These are phyloP conservation scores for Cutaneotrichosporon sp. DNA, from an alignment of 1,284 basidiomycete species.

Conservation along the genomic window DNA sequence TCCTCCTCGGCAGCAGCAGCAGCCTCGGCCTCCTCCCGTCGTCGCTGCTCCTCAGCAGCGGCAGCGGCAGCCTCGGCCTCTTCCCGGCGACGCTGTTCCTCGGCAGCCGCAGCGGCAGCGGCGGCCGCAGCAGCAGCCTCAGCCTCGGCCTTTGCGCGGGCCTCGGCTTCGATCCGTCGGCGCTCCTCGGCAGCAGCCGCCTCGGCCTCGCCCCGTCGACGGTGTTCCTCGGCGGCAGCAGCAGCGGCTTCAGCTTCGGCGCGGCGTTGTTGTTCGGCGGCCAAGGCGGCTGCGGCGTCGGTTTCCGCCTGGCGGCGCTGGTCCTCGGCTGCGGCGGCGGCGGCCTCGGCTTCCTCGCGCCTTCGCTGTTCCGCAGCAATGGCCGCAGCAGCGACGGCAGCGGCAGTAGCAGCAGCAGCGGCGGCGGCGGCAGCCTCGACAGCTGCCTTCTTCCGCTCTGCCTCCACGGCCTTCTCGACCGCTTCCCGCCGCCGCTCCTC, in stretches of 20 bases:
- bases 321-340: background rate
- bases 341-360: background rate
- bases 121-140: background rate
- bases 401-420: background rate
- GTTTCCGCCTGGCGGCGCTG: background rate
- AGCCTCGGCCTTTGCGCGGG: background rate
- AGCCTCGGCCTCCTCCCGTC: background rate
- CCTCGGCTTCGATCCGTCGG: background rate
- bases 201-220: background rate
- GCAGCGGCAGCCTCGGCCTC: background rate
- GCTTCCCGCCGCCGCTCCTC: background rate
- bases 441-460: background rate
- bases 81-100: background rate
- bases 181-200: background rate
- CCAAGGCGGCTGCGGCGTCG: background rate
- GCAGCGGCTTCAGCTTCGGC: background rate
- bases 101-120: background rate
- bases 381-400: background rate
- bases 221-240: background rate
- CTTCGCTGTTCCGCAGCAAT: background rate
- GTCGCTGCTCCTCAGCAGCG: background rate
- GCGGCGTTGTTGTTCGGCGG: background rate
- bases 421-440: background rate
- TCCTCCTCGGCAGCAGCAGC: conserved; percentile 33
- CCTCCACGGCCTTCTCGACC: background rate